Percentiles rank a stretch among this genome's conserved stretches.
phyloP scores from a whole-genome alignment of 2,329 filamentous ascomycete genomes.

The Madurella fahalii region DNA sequence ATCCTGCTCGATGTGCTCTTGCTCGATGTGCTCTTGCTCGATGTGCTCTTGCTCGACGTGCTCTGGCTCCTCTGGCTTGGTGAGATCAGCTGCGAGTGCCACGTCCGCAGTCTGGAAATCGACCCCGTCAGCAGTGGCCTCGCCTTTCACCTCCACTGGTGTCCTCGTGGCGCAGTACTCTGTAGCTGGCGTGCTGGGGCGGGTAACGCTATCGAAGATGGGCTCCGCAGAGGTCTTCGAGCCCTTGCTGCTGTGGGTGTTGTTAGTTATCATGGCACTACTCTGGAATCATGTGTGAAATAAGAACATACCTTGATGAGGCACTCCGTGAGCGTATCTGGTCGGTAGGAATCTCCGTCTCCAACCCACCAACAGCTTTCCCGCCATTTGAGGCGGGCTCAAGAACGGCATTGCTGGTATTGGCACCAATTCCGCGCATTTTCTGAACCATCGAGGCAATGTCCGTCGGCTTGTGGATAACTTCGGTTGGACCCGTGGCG shows the following conservation, averaged over 20 bases:
- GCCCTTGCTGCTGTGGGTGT: background rate
- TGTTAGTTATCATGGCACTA: background rate
- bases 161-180: background rate
- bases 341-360: background rate
- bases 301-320: background rate
- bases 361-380: background rate
- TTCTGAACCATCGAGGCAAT: too few relatives aligned
- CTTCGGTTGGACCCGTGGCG: background rate
- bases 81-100: too few relatives aligned
- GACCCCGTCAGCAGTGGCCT: background rate
- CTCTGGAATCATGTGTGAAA: background rate
- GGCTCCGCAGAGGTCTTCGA: background rate
- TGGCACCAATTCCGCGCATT: too few relatives aligned
- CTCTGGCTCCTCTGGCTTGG: too few relatives aligned
- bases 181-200: background rate
- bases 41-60: too few relatives aligned
- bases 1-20: too few relatives aligned
- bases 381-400: background rate
- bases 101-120: too few relatives aligned
- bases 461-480: background rate
- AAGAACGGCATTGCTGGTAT: too few relatives aligned
- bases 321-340: background rate
- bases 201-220: background rate
- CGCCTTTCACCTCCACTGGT: background rate
- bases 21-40: too few relatives aligned